phyloP scores from a whole-genome alignment of 768 basidiomycete species.

The Trichaptum fuscoviolaceum region DNA sequence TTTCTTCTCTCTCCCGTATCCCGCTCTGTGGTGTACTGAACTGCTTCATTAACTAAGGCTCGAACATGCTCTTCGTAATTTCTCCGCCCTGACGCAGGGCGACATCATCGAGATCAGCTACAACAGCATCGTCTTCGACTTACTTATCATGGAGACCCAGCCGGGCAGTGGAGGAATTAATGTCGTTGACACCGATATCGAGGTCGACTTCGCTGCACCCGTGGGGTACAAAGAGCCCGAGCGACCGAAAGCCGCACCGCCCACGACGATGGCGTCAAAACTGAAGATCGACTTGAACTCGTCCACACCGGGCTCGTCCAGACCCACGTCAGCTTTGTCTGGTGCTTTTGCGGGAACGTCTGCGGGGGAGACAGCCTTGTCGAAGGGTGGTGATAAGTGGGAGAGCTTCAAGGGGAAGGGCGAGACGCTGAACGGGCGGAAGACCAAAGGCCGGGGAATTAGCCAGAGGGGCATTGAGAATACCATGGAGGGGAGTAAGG shows the following conservation, averaged over 20 bases:
- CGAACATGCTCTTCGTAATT: slow-evolving; percentile 92
- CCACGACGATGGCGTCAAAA: slow-evolving; percentile 92
- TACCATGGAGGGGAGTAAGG: slow-evolving; percentile 77
- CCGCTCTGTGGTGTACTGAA: background rate
- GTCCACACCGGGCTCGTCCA: slow-evolving; percentile 78
- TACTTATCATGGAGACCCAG: slow-evolving; percentile 90
- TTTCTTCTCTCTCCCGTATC: background rate
- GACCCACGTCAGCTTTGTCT: slow-evolving; percentile 70
- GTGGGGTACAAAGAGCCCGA: slow-evolving; percentile 94
- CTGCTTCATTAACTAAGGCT: slow-evolving; percentile 46
- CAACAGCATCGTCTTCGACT: slow-evolving; percentile 90
- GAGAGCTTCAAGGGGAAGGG: slow-evolving; percentile 97
- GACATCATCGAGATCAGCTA: slow-evolving; percentile 99
- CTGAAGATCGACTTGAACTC: slow-evolving; percentile 90
- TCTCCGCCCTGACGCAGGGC: slow-evolving; percentile 85
- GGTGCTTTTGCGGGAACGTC: slow-evolving; percentile 57
- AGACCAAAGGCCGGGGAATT: slow-evolving; percentile 93
- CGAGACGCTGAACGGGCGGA: slow-evolving; percentile 83
- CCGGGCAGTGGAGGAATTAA: slow-evolving; percentile 86
- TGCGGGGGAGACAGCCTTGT: slow-evolving; percentile 44
- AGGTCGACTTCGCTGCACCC: slow-evolving; percentile 95
- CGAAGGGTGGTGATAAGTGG: slow-evolving; percentile 79
- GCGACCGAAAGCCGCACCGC: slow-evolving; percentile 72
- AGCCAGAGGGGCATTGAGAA: slow-evolving; percentile 78
- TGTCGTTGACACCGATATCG: slow-evolving; percentile 92